Conservation (phyloP, 805 yeast genomes). For the Starmerella etchellsii region DNA sequence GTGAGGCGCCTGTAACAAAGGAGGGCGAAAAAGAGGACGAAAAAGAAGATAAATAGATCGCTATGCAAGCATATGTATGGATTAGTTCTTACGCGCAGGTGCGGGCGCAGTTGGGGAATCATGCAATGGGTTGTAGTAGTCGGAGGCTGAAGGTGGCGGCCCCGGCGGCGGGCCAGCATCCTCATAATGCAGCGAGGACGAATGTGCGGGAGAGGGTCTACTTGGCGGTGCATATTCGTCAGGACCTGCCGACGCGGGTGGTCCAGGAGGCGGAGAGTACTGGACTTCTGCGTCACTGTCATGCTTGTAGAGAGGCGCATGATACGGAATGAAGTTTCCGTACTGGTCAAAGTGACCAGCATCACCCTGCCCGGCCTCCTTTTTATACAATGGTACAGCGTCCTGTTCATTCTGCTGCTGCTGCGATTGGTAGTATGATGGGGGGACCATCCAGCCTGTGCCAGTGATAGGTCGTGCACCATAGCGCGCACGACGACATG, state of each 20-base stretch:
- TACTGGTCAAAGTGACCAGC: constrained; percentile 61
- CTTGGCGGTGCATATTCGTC: constrained; percentile 6
- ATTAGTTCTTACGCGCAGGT: too few species aligned
- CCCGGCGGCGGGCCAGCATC: neutral
- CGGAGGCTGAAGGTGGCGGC: neutral
- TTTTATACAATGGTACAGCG: constrained; percentile 24
- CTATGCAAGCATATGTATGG: too few species aligned
- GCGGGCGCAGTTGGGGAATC: too few species aligned
- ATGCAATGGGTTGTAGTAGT: neutral
- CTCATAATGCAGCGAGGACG: neutral
- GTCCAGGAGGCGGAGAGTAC: neutral
- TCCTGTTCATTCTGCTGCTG: constrained; percentile 32
- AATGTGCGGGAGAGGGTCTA: constrained; percentile 9
- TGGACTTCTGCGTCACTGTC: neutral
- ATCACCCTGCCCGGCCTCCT: constrained; percentile 33
- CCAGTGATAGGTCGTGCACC: constrained; percentile 54
- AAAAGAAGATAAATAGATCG: too few species aligned
- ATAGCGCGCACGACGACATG: constrained; percentile 21
- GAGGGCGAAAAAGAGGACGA: too few species aligned
- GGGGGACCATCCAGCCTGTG: constrained; percentile 81
- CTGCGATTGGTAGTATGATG: constrained; percentile 49
- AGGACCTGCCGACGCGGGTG: neutral
- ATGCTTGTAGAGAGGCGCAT: constrained; percentile 1
- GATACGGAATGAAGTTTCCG: constrained; percentile 32
- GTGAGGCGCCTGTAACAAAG: constrained; percentile 1